Base-by-base conservation (phyloP, 371 early-diverging fungal species). In the Mucor mucedo region DNA sequence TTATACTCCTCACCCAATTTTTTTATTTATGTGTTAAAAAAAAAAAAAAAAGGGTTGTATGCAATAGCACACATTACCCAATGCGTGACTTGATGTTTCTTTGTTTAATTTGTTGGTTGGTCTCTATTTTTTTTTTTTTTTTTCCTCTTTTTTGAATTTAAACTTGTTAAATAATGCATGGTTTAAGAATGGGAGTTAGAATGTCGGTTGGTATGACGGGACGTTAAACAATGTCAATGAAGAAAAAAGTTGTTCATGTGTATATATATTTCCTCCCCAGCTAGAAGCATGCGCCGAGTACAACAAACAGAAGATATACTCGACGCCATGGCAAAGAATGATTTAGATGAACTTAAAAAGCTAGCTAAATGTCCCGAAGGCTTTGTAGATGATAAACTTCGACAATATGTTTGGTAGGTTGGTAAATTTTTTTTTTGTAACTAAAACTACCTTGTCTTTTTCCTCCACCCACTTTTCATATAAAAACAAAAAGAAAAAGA, bases 321-420 rank as follows among this genome's bases (percentile, higher is more conserved):
- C 39, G 45, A 62, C 40, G 81, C 81, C 7, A 71, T 74, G 38
- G 59, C 68, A 49, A 62, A 38, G 6, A 60, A 74, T 28, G 78
- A 82, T 62, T 44, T 74, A 10, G 58, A 68, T 7, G 50, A 48
- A 14, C 59, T 82, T 27, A 72, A 66, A 7, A 57, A 48, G 62
- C 60, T 82, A 42, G 76, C 79, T 1, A 70, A 71, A 62, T 32
- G 29, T 4, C 74, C 75, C 4, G 74, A 72, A 52, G 82, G 82
- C 9, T 79, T 72, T 52, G 64, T 79, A 9, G 33, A 74, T 21
- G 79, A 79, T 54, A 63, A 66, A 30, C 52, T 79, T 11, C 60
- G 82, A 16, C 65, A 70, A 56, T 65, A 63, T 41, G 79, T 76
- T 29, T 82, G 82, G 82, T 82, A 79, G 44, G 56, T 45, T 21